A percentile compares a stretch with the other conserved stretches of the same genome.
phyloP scores from a whole-genome alignment of 2,329 filamentous ascomycete genomes.

The Thelonectria rubi region DNA sequence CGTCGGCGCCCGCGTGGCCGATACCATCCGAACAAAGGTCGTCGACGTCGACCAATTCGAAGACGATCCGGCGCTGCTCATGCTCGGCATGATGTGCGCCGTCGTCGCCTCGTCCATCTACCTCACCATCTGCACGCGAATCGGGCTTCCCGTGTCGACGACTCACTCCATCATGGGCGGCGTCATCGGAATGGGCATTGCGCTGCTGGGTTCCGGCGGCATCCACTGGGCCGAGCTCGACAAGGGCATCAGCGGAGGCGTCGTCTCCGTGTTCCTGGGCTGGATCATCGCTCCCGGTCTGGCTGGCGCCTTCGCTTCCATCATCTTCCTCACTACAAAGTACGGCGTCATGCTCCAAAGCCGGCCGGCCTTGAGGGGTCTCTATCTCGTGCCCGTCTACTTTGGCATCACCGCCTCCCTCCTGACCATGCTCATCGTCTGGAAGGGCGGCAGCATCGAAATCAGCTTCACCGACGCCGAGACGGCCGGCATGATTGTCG shows the following conservation, averaged over 20 bases:
- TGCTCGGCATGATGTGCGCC: slow-evolving; percentile 68
- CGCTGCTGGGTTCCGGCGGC: slow-evolving; percentile 58
- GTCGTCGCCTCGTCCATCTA: slow-evolving; percentile 63
- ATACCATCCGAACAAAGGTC: slow-evolving; percentile 70
- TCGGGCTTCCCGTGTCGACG: slow-evolving; percentile 68
- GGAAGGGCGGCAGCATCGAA: slow-evolving; percentile 58
- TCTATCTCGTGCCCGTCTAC: slow-evolving; percentile 63
- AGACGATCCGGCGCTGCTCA: slow-evolving; percentile 61
- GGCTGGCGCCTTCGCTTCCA: slow-evolving; percentile 61
- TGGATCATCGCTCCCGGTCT: slow-evolving; percentile 69
- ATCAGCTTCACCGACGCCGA: slow-evolving; percentile 51
- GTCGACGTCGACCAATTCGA: slow-evolving; percentile 60
- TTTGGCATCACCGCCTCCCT: slow-evolving; percentile 65
- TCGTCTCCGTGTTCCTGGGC: slow-evolving; percentile 67
- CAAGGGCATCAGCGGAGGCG: slow-evolving; percentile 48
- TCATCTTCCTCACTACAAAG: slow-evolving; percentile 67
- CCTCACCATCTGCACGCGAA: slow-evolving; percentile 63
- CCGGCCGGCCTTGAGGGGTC: slow-evolving; percentile 63
- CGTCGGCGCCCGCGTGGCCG: slow-evolving; percentile 68
- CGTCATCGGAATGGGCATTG: slow-evolving; percentile 68
- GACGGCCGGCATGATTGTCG: slow-evolving; percentile 63
- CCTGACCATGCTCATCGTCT: slow-evolving; percentile 69
- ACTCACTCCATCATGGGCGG: slow-evolving; percentile 70
- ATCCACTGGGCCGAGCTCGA: slow-evolving; percentile 63
- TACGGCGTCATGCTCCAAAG: slow-evolving; percentile 64